Evolutionary conservation across 2,329 filamentous ascomycete genomes (phyloP).

Genomic region (Pseudogymnoascus sp.): DNA sequence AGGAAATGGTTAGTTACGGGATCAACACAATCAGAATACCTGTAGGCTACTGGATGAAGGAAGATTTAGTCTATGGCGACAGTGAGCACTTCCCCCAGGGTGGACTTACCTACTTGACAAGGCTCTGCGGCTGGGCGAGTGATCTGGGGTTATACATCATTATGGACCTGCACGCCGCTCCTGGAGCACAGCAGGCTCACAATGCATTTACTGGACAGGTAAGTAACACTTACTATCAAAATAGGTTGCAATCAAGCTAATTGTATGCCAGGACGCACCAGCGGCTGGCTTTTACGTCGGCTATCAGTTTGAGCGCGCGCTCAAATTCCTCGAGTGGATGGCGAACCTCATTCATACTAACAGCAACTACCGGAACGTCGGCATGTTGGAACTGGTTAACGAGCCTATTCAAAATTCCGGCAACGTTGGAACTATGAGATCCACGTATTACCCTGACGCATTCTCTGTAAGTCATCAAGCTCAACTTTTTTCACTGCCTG

Average conservation of each 20-base stretch:
- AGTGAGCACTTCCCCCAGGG: slow-evolving; percentile 41
- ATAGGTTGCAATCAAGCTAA: neutral
- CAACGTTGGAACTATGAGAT: slow-evolving; percentile 29
- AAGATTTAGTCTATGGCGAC: slow-evolving; percentile 34
- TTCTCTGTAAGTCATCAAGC: slow-evolving; percentile 25
- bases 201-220: slow-evolving; percentile 35
- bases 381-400: slow-evolving; percentile 51
- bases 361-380: slow-evolving; percentile 44
- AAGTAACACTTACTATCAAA: neutral
- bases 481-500: neutral
- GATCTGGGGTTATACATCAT: slow-evolving; percentile 40
- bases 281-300: slow-evolving; percentile 46
- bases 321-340: slow-evolving; percentile 48
- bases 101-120: slow-evolving; percentile 35
- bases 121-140: slow-evolving; percentile 36
- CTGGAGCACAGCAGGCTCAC: slow-evolving; percentile 34
- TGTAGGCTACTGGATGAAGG: slow-evolving; percentile 42
- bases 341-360: slow-evolving; percentile 40
- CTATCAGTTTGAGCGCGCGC: slow-evolving; percentile 47
- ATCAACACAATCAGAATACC: slow-evolving; percentile 42
- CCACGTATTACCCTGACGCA: slow-evolving; percentile 41
- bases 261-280: slow-evolving; percentile 25
- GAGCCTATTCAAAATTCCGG: slow-evolving; percentile 40
- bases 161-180: slow-evolving; percentile 40
- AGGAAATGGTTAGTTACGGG: slow-evolving; percentile 35